Evolutionary conservation across 257 asterid genomes (phyloP).

Genomic region (Solanum tarijense): DNA sequence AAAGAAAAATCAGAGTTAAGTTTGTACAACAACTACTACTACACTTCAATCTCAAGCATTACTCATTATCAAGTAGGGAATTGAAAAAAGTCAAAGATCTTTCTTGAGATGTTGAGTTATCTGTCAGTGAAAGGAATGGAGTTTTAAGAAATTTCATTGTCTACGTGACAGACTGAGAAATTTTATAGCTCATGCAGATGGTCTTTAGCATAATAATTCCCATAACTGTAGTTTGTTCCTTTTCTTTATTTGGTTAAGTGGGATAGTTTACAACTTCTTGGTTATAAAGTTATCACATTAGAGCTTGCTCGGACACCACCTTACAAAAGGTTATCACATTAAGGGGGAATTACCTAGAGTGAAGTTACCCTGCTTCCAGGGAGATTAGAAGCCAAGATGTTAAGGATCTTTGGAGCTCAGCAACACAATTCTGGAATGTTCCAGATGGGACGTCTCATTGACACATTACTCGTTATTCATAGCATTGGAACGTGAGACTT

Average conservation of each 20-base stretch:
- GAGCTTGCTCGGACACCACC: not conserved
- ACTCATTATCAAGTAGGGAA: not conserved
- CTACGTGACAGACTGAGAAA: not conserved
- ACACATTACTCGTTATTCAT: not conserved
- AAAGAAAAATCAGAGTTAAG: not conserved
- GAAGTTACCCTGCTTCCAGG: not conserved
- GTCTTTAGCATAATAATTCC: not conserved
- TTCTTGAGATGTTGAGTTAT: not conserved
- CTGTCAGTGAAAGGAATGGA: not conserved
- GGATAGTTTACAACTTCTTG: not conserved
- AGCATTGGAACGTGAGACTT: not conserved
- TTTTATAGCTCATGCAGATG: not conserved
- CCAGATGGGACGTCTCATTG: not conserved
- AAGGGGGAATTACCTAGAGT: not conserved
- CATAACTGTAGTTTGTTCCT: not conserved
- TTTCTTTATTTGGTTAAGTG: not conserved
- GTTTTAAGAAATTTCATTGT: not conserved
- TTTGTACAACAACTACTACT: not conserved
- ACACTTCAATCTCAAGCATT: not conserved
- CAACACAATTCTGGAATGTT: not conserved
- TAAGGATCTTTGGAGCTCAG: not conserved
- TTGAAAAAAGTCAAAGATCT: not conserved
- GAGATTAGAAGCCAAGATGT: not conserved
- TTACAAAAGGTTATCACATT: not conserved
- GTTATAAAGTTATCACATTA: not conserved